Percentiles rank a stretch among this genome's conserved stretches.
These are phyloP conservation scores for Russula ochroleuca DNA, from an alignment of 768 basidiomycete species.

Conservation along the genomic window DNA sequence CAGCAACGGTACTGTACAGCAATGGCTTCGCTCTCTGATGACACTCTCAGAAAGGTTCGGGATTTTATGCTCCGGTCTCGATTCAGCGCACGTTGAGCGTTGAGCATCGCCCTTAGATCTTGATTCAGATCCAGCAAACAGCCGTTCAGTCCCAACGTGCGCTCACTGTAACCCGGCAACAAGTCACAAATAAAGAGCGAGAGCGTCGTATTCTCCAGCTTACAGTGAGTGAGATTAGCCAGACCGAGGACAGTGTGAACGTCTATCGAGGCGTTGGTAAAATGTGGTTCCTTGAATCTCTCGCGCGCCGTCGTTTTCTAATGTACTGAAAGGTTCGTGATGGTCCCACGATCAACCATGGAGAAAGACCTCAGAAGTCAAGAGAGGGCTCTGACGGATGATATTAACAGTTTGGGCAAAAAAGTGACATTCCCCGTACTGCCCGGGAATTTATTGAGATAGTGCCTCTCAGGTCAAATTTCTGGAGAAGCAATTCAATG, in stretches of 20 bases:
- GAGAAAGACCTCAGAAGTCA: slow-evolving; percentile 67
- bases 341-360: slow-evolving; percentile 76
- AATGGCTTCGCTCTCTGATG: slow-evolving; percentile 49
- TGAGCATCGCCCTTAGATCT: slow-evolving; percentile 54
- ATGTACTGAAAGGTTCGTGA: slow-evolving; percentile 69
- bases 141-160: slow-evolving; percentile 81
- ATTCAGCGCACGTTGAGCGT: background rate
- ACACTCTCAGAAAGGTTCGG: slow-evolving; percentile 72
- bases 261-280: slow-evolving; percentile 95
- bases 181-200: slow-evolving; percentile 75
- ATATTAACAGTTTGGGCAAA: slow-evolving; percentile 75
- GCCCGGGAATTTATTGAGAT: slow-evolving; percentile 4
- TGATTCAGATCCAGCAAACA: slow-evolving; percentile 89
- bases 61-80: background rate
- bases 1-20: background rate
- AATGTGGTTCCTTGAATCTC: slow-evolving; percentile 49
- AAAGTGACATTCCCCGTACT: slow-evolving; percentile 50
- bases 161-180: slow-evolving; percentile 67
- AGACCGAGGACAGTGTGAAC: slow-evolving; percentile 67
- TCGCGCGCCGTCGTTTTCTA: slow-evolving; percentile 1
- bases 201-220: slow-evolving; percentile 87
- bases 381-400: slow-evolving; percentile 81
- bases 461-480: slow-evolving; percentile 62
- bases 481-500: slow-evolving; percentile 89
- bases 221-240: slow-evolving; percentile 76